These are phyloP conservation scores for Rhizopogon roseolus DNA, from an alignment of 768 basidiomycete genomes.

Conservation along the genomic window DNA sequence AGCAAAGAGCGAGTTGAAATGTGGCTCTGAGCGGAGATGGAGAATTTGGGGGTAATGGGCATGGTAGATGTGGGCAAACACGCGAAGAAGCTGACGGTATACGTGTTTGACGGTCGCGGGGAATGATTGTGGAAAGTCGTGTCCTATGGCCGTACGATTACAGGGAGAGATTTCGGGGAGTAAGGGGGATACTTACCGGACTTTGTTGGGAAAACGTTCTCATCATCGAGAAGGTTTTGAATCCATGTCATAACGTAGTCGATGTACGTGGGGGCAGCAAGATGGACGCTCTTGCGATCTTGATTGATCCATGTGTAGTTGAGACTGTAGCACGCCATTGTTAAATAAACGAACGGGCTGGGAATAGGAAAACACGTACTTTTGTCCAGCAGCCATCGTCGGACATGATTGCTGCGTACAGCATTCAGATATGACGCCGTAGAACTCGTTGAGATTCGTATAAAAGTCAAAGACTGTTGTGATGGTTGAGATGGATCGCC, in stretches of 20 bases:
- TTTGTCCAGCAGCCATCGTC: slow-evolving; percentile 84
- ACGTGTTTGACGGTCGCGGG: slow-evolving; percentile 89
- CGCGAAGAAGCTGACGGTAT: slow-evolving; percentile 93
- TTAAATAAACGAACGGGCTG: not conserved
- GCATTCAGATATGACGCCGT: slow-evolving; percentile 88
- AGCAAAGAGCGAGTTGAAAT: slow-evolving; percentile 96
- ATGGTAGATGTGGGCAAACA: slow-evolving; percentile 97
- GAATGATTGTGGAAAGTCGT: slow-evolving; percentile 83
- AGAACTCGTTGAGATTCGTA: slow-evolving; percentile 95
- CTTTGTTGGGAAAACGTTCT: slow-evolving; percentile 92
- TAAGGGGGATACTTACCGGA: slow-evolving; percentile 52
- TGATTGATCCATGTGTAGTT: slow-evolving; percentile 96
- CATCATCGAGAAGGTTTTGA: slow-evolving; percentile 92
- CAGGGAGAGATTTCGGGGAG: not conserved
- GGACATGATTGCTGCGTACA: slow-evolving; percentile 90
- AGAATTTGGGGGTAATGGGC: slow-evolving; percentile 90
- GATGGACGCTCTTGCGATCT: slow-evolving; percentile 78
- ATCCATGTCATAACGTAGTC: slow-evolving; percentile 98
- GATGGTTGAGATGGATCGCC: not conserved
- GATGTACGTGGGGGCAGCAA: slow-evolving; percentile 94
- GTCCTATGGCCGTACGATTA: slow-evolving; percentile 44
- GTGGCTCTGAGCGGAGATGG: slow-evolving; percentile 89
- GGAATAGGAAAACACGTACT: slow-evolving; percentile 43
- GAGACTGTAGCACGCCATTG: slow-evolving; percentile 42
- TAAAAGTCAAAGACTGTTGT: slow-evolving; percentile 91